phyloP scores from a whole-genome alignment of 768 basidiomycete species.

The Nevesoporus exiguus region DNA sequence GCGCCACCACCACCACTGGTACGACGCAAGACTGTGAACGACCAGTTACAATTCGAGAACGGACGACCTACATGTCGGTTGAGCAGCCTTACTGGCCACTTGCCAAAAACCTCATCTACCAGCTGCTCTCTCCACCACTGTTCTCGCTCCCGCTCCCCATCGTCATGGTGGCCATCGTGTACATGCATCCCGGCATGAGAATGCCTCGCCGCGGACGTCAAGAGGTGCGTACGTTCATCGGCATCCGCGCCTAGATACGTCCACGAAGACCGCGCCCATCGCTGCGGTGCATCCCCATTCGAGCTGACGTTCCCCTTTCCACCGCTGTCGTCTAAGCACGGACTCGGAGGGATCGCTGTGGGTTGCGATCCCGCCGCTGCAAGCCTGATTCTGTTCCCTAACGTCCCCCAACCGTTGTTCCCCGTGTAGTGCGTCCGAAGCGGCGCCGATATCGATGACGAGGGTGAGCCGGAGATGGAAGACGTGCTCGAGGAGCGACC shows the following conservation, averaged over 20 bases:
- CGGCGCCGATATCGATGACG: conserved; percentile 81
- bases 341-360: not conserved
- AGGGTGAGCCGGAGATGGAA: conserved; percentile 59
- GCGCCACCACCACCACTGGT: conserved; percentile 86
- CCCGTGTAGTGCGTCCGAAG: conserved; percentile 57
- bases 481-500: conserved; percentile 28
- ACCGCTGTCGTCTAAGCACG: not conserved
- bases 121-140: conserved; percentile 39
- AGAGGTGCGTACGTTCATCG: conserved; percentile 40
- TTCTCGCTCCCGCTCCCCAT: conserved; percentile 35
- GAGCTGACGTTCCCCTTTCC: not conserved
- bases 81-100: conserved; percentile 65
- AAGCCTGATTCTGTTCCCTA: conserved; percentile 52
- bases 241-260: conserved; percentile 12
- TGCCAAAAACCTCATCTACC: conserved; percentile 56
- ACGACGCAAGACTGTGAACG: not conserved
- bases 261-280: conserved; percentile 6
- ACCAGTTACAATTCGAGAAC: not conserved
- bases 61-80: conserved; percentile 59
- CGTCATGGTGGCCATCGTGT: conserved; percentile 13
- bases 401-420: conserved; percentile 54
- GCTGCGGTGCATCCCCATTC: not conserved
- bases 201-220: conserved; percentile 25
- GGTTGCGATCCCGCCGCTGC: conserved; percentile 17
- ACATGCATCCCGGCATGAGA: conserved; percentile 21